Evolutionary conservation across 108 stramenopile genomes (phyloP).

Genomic region (Cyclotella cryptica): DNA sequence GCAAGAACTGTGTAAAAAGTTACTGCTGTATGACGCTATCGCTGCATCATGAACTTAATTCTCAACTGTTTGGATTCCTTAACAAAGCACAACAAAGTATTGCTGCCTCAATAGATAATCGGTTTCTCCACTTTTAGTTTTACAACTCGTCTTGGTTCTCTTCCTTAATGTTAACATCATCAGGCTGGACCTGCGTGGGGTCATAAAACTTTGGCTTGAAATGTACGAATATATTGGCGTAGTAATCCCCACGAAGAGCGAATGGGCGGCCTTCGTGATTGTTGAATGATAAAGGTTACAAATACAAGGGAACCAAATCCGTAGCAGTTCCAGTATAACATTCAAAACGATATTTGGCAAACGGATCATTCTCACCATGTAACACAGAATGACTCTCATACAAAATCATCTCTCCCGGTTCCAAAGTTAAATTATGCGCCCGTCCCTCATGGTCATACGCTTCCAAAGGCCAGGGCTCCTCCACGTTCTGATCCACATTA

Average conservation of each 20-base stretch:
- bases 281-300: not conserved
- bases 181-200: not conserved
- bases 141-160: conserved; percentile 6
- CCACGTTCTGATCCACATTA: conserved; percentile 85
- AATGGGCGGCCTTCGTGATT: conserved; percentile 71
- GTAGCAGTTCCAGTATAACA: not conserved
- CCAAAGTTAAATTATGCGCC: conserved; percentile 92
- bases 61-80: too few relatives aligned
- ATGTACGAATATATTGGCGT: conserved; percentile 91
- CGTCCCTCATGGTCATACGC: conserved; percentile 87
- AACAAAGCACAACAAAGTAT: too few relatives aligned
- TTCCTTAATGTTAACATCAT: not conserved
- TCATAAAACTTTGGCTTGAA: conserved; percentile 52
- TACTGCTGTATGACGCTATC: too few relatives aligned
- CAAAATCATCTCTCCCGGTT: conserved; percentile 86
- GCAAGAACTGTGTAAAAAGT: too few relatives aligned
- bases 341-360: not conserved
- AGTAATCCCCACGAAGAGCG: conserved; percentile 78
- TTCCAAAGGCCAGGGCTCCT: conserved; percentile 90
- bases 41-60: too few relatives aligned
- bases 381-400: conserved; percentile 90
- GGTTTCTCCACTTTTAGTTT: not conserved
- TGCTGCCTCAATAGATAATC: too few relatives aligned
- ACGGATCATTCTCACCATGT: conserved; percentile 54
- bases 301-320: not conserved